Percentiles rank a stretch among this genome's conserved stretches.
These are phyloP conservation scores for Cercospora zeina DNA, from an alignment of 2,329 filamentous ascomycete species.

Conservation along the genomic window DNA sequence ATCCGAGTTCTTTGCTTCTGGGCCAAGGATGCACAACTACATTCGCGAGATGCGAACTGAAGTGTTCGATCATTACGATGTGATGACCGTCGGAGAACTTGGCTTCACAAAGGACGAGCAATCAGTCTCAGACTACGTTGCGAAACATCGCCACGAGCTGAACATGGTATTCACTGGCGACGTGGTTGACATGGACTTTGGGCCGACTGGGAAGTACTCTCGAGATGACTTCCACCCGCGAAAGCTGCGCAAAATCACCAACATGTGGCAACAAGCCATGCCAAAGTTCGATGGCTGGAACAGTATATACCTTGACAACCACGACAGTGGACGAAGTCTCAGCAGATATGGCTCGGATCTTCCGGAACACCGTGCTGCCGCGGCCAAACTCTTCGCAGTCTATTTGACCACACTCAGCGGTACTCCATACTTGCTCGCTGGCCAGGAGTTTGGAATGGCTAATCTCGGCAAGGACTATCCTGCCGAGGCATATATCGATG, in stretches of 20 bases:
- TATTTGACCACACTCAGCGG: conserved; percentile 24
- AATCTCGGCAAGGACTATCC: conserved; percentile 48
- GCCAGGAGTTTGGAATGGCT: conserved; percentile 64
- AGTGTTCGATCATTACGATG: conserved; percentile 51
- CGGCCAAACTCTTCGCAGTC: conserved; percentile 56
- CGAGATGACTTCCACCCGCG: conserved; percentile 52
- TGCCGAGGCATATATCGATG: conserved; percentile 51
- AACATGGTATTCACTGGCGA: conserved; percentile 74
- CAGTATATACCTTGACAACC: conserved; percentile 64
- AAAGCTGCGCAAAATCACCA: conserved; percentile 53
- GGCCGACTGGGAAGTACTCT: conserved; percentile 50
- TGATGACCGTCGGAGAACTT: conserved; percentile 54
- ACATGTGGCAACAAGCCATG: conserved; percentile 62
- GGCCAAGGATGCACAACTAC: conserved; percentile 51
- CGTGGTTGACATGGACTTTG: conserved; percentile 53
- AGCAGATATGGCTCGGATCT: conserved; percentile 61
- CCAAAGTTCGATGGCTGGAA: conserved; percentile 62
- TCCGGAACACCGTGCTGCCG: conserved; percentile 50
- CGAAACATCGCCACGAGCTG: conserved; percentile 56
- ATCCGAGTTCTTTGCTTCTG: conserved; percentile 28
- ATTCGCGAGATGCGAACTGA: conserved; percentile 46
- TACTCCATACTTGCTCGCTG: conserved; percentile 65
- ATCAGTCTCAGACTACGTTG: conserved; percentile 47
- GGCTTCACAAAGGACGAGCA: conserved; percentile 45
- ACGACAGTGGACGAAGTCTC: conserved; percentile 61